These are phyloP conservation scores for Hyphopichia wangnamkhiaoensis DNA, from an alignment of 1,139 yeast genomes.

Conservation along the genomic window DNA sequence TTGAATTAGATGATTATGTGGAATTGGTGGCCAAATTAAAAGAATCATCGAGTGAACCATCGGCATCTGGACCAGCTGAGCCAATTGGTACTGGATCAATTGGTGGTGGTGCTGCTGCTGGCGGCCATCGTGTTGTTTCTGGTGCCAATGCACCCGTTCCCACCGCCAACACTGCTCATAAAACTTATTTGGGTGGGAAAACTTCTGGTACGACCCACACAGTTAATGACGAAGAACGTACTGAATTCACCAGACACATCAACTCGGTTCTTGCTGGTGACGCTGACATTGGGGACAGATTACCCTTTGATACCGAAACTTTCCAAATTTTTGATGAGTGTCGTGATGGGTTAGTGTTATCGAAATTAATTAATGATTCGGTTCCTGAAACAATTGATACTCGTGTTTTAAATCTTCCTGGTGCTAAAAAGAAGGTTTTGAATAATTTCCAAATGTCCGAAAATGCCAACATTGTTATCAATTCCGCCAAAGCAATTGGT, in stretches of 20 bases:
- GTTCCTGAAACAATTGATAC: constrained; percentile 98
- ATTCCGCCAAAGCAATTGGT: constrained; percentile 98
- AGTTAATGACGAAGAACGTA: constrained; percentile 94
- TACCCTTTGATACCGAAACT: constrained; percentile 92
- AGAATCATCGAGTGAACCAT: constrained; percentile 32
- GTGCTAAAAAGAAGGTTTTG: constrained; percentile 68
- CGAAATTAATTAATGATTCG: constrained; percentile 93
- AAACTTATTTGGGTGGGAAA: constrained; percentile 76
- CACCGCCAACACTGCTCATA: constrained; percentile 57
- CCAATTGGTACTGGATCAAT: constrained; percentile 20
- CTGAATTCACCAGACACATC: constrained; percentile 94
- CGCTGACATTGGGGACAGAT: constrained; percentile 74
- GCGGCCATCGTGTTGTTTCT: constrained; percentile 15
- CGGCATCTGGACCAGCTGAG: constrained; percentile 11
- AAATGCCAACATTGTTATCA: constrained; percentile 95
- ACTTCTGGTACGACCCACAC: constrained; percentile 95
- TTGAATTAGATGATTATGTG: constrained; percentile 93
- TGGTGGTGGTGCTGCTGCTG: constrained; percentile 19
- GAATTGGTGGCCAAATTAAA: constrained; percentile 76
- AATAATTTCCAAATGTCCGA: constrained; percentile 96
- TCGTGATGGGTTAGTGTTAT: constrained; percentile 89
- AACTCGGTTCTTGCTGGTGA: constrained; percentile 93
- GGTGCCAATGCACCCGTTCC: constrained; percentile 36
- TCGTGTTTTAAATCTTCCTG: constrained; percentile 89
- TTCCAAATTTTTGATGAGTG: constrained; percentile 97